Percentiles rank a stretch among this genome's conserved stretches.
Conservation (phyloP, 306 rosid species). For the Cucurbita moschata region DNA sequence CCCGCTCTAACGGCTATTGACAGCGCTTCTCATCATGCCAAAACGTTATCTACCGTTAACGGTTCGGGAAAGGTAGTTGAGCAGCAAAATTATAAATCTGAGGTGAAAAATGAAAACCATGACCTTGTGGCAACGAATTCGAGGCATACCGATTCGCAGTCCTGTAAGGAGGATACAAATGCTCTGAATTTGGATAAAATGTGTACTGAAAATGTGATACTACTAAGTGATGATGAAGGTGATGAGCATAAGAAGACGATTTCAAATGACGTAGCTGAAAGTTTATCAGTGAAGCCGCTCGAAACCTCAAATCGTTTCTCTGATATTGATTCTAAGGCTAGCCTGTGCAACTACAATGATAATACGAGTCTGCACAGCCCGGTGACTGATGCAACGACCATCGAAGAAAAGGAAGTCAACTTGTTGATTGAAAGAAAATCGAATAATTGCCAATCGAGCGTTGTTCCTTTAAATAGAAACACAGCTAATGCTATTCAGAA, state of each 20-base stretch:
- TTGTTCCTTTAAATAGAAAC: slow-evolving; percentile 16
- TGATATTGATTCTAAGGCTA: slow-evolving; percentile 28
- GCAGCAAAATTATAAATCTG: slow-evolving; percentile 12
- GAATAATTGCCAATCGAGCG: slow-evolving; percentile 19
- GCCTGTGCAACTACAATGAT: slow-evolving; percentile 22
- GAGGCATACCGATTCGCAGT: slow-evolving; percentile 25
- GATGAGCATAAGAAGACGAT: slow-evolving; percentile 30
- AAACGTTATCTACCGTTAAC: slow-evolving; percentile 10
- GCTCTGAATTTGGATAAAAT: slow-evolving; percentile 23
- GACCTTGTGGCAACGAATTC: slow-evolving; percentile 17
- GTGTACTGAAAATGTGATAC: slow-evolving; percentile 33
- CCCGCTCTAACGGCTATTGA: slow-evolving; percentile 18
- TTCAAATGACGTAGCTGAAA: slow-evolving; percentile 27
- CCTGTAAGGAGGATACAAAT: slow-evolving; percentile 36
- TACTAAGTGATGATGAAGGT: slow-evolving; percentile 73
- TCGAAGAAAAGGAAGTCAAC: slow-evolving; percentile 27
- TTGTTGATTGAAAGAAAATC: slow-evolving; percentile 17
- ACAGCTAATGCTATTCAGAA: background rate
- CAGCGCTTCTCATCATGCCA: slow-evolving; percentile 19
- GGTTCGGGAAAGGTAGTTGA: slow-evolving; percentile 15
- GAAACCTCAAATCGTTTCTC: slow-evolving; percentile 20
- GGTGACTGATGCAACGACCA: slow-evolving; percentile 30
- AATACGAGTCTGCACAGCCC: slow-evolving; percentile 23
- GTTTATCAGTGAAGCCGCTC: slow-evolving; percentile 9
- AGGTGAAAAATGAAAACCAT: slow-evolving; percentile 26